Evolutionary conservation across 2,329 filamentous ascomycete species (phyloP).

Genomic region (Laburnicola sp.): DNA sequence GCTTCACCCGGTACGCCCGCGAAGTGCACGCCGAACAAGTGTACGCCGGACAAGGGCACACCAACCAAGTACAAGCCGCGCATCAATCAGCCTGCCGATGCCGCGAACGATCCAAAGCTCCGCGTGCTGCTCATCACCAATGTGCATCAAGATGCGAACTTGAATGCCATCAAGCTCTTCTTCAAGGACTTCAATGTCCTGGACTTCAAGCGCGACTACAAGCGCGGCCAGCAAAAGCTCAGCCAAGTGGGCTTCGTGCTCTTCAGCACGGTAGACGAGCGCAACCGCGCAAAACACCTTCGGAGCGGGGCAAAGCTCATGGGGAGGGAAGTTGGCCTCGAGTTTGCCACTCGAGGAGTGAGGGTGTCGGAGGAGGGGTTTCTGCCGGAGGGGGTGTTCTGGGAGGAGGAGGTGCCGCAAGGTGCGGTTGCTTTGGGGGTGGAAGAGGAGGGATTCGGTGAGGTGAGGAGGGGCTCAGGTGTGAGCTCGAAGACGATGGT

Average conservation of each 20-base stretch:
- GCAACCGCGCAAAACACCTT: background rate
- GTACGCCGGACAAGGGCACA: too few relatives aligned
- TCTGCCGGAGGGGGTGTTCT: background rate
- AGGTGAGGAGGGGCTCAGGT: background rate
- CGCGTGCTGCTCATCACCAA: slow-evolving; percentile 11
- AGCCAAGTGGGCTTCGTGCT: slow-evolving; percentile 4
- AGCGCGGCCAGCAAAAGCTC: background rate
- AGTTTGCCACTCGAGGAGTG: background rate
- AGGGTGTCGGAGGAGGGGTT: background rate
- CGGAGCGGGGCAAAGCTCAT: background rate
- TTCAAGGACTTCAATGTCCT: slow-evolving; percentile 5
- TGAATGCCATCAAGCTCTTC: slow-evolving; percentile 2
- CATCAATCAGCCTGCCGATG: background rate
- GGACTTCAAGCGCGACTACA: slow-evolving; percentile 8
- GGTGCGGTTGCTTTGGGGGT: background rate
- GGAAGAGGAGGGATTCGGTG: background rate
- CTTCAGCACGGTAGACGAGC: slow-evolving; percentile 4
- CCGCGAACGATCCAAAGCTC: background rate
- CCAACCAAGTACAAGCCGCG: too few relatives aligned
- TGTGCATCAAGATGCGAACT: slow-evolving; percentile 3
- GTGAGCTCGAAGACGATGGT: too few relatives aligned
- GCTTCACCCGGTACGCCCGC: too few relatives aligned
- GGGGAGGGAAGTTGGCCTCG: background rate
- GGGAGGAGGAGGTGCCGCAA: too few relatives aligned
- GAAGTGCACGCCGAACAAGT: too few relatives aligned